These are phyloP conservation scores for Tricharina praecox DNA, from an alignment of 495 filamentous ascomycete species.

Conservation along the genomic window DNA sequence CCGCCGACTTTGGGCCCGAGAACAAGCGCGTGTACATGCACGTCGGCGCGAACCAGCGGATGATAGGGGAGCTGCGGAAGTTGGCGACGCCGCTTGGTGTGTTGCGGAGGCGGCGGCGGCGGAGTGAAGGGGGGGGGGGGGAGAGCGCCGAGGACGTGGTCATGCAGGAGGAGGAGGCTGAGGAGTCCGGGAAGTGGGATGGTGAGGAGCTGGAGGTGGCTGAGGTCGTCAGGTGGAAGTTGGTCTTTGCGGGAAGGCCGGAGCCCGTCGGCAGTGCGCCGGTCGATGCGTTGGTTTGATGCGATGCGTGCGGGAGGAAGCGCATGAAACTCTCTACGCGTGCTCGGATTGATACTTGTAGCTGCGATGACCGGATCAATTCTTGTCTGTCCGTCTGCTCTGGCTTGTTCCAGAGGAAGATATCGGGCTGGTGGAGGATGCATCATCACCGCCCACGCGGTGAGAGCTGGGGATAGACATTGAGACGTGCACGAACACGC, in stretches of 20 bases:
- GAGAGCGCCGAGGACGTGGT: slow-evolving; percentile 9
- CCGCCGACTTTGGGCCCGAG: slow-evolving; percentile 10
- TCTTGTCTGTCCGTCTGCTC: too few relatives aligned
- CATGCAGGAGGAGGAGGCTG: slow-evolving; percentile 19
- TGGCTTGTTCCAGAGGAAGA: too few relatives aligned
- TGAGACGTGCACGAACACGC: too few relatives aligned
- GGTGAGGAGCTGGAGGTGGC: slow-evolving; percentile 36
- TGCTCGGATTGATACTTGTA: too few relatives aligned
- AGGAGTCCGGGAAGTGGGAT: slow-evolving; percentile 13
- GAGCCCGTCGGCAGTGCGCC: slow-evolving; percentile 48
- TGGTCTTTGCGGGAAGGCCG: slow-evolving; percentile 71
- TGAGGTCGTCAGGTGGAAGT: slow-evolving; percentile 76
- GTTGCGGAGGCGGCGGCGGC: slow-evolving; percentile 37
- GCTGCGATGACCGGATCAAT: too few relatives aligned
- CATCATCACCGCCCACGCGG: too few relatives aligned
- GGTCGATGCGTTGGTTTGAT: not conserved
- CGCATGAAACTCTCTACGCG: too few relatives aligned
- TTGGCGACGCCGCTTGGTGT: slow-evolving; percentile 60
- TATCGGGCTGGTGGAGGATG: too few relatives aligned
- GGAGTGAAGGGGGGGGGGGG: slow-evolving; percentile 9
- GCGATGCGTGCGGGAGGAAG: too few relatives aligned
- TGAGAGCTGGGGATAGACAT: too few relatives aligned
- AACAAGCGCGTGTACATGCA: slow-evolving; percentile 50
- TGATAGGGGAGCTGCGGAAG: slow-evolving; percentile 82
- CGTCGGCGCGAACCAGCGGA: slow-evolving; percentile 72